Evolutionary conservation across 305 asterid species (phyloP), one percentile per base, ranked within the genome.

Genomic region (Fraxinus sp.): DNA sequence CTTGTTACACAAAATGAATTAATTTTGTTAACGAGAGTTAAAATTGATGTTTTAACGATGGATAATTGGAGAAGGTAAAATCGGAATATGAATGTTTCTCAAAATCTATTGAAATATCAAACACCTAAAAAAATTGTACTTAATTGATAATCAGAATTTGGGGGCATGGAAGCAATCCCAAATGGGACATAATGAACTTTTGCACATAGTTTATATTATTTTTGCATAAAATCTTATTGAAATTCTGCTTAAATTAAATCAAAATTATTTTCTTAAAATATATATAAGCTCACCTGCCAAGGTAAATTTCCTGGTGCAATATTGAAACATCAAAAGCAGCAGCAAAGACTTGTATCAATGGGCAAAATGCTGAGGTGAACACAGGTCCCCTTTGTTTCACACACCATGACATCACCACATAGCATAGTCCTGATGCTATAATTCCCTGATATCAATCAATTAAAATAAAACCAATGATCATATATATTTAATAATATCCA

Each of bases 311-410:
- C 86, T 90, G 91, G 68, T 86, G 97, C 82, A 94, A 85, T 52
- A 93, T 13, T 35, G 82, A 84, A 68, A 93, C 88, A 79, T 93
- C 98, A 5, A 94, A 91, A 57, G 89, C 28, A 7, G 93, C 97
- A 68, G 92, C 97, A 81, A 93, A 93, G 22, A 92, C 52, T 82
- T 92, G 97, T 66, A 94, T 81, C 82, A 93, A 81, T 26, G 98
- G 98, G 76, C 95, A 86, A 88, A 94, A 94, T 14, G 98, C 92
- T 4, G 96, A 87, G 77, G 95, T 91, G 81, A 93, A 94, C 24
- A 93, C 98, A 10, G 98, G 95, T 9, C 97, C 98, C 77, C 86
- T 88, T 78, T 83, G 84, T 81, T 91, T 89, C 73, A 94, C 93
- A 80, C 96, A 92, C 96, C 97, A 93, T 68, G 95, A 89, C 92